Base-by-base conservation (phyloP, 2,329 filamentous ascomycete species). In the Xylariomycetidae sp. region DNA sequence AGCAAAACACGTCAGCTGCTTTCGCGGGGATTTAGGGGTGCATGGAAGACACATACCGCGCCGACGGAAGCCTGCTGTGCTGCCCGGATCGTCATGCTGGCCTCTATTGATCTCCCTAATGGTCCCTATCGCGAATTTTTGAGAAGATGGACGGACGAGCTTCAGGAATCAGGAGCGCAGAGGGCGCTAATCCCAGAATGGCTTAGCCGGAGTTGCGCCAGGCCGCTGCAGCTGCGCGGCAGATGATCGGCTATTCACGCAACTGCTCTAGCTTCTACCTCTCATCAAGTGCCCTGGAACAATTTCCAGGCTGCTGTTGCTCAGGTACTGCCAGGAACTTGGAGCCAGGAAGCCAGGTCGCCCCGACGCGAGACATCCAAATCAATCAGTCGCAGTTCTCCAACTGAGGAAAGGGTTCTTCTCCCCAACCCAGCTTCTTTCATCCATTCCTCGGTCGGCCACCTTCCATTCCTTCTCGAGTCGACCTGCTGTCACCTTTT, bases 1-100 rank as follows among this genome's bases (percentile, higher is more conserved):
- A 22, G 22, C 31, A 24, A 14, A 29, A 15, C 12, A 17, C 13
- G 32, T 38, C 19, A 29, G 10, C 7, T n/a, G 16, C 14, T 23
- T 12, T 17, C 18, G 25, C 14, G 16, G 15, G 32, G 14, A 13
- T 6, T 2, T 12, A 14, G 8, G 5, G n/a, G 7, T 14, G 12
- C 12, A 25, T 7, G 9, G 6, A 28, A 14, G 5, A 4, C 2
- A 42, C 59, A 39, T 65, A 78, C 76, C 58, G 72, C 68, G 57
- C 71, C 68, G 35, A 59, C 58, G 10, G 74, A 70, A 18, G 75
- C 57, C 47, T 67, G 63, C 50, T 67, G 61, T 44, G 79, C 49
- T 39, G 67, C 72, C 56, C 60, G 66, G 47, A 78, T 63, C 40
- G 72, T 70, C 75, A 79, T 76, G 45, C 61, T 58, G 65, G 53